These are phyloP conservation scores for Verticillium longisporum DNA, from an alignment of 2,329 filamentous ascomycete species.

Conservation along the genomic window DNA sequence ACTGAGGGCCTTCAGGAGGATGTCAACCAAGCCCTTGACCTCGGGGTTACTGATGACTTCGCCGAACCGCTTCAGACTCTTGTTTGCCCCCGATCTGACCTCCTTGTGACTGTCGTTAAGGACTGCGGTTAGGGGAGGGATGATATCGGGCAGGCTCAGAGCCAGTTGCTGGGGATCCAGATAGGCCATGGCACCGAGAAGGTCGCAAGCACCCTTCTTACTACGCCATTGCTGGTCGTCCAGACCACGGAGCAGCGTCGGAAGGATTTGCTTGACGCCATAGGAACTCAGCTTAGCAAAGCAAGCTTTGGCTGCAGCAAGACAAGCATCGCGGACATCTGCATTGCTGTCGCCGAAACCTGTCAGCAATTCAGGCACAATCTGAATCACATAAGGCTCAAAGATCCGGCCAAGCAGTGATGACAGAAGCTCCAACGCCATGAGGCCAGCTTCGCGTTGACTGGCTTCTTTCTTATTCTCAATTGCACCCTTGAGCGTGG, in stretches of 20 bases:
- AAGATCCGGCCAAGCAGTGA: slow-evolving; percentile 81
- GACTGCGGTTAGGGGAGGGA: slow-evolving; percentile 87
- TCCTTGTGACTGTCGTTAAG: slow-evolving; percentile 98
- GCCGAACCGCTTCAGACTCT: slow-evolving; percentile 93
- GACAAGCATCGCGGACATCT: slow-evolving; percentile 86
- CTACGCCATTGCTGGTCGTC: slow-evolving; percentile 97
- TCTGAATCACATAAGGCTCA: slow-evolving; percentile 93
- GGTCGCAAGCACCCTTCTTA: slow-evolving; percentile 95
- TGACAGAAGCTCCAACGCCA: slow-evolving; percentile 87
- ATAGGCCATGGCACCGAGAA: slow-evolving; percentile 97
- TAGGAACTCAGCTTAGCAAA: slow-evolving; percentile 92
- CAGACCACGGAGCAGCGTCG: slow-evolving; percentile 82
- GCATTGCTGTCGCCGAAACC: slow-evolving; percentile 84
- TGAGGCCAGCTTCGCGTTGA: slow-evolving; percentile 78
- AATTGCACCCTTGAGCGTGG: slow-evolving; percentile 69
- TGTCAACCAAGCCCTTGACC: slow-evolving; percentile 84
- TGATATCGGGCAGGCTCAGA: slow-evolving; percentile 88
- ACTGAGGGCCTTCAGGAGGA: slow-evolving; percentile 91
- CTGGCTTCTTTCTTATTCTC: slow-evolving; percentile 94
- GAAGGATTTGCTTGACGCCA: slow-evolving; percentile 90
- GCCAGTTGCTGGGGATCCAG: slow-evolving; percentile 93
- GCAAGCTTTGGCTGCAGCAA: slow-evolving; percentile 89
- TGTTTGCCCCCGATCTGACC: slow-evolving; percentile 84
- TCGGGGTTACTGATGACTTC: slow-evolving; percentile 98
- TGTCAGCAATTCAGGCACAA: slow-evolving; percentile 81